Evolutionary conservation across 768 basidiomycete species (phyloP).

Genomic region (Tulasnella sp.): DNA sequence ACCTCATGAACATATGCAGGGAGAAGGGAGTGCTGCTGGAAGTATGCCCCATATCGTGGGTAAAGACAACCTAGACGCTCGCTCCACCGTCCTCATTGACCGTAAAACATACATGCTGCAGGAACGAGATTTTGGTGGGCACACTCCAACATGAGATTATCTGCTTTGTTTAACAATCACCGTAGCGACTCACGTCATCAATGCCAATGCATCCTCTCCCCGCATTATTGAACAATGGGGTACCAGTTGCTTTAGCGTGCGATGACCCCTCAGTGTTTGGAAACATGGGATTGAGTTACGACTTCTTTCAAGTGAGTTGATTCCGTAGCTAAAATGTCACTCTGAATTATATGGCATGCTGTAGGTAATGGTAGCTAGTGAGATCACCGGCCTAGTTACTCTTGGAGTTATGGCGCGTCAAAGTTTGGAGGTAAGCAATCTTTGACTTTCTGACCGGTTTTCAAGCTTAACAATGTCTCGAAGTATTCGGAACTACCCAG

Average conservation of each 20-base stretch:
- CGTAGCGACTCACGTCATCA: slow-evolving; percentile 61
- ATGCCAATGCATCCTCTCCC: slow-evolving; percentile 73
- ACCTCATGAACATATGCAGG: slow-evolving; percentile 51
- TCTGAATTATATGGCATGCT: neutral
- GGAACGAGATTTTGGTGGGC: slow-evolving; percentile 60
- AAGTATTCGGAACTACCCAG: too few relatives aligned
- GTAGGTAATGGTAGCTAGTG: slow-evolving; percentile 54
- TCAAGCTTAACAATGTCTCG: too few relatives aligned
- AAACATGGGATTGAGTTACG: slow-evolving; percentile 63
- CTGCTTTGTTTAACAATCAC: neutral
- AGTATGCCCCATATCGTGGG: slow-evolving; percentile 71
- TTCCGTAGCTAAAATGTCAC: neutral
- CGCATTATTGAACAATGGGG: slow-evolving; percentile 54
- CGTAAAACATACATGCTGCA: too few relatives aligned
- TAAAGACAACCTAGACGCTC: too few relatives aligned
- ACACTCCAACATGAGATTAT: neutral
- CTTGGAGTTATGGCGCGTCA: slow-evolving; percentile 51
- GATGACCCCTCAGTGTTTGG: slow-evolving; percentile 71
- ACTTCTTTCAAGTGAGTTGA: slow-evolving; percentile 53
- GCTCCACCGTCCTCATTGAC: neutral
- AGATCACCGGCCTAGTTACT: slow-evolving; percentile 49
- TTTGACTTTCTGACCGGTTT: neutral
- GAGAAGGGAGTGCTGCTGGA: slow-evolving; percentile 53
- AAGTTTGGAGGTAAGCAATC: slow-evolving; percentile 40
- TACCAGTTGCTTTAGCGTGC: slow-evolving; percentile 56